These are phyloP conservation scores for Barnettozyma pratensis DNA, from an alignment of 805 yeast genomes.

Conservation along the genomic window DNA sequence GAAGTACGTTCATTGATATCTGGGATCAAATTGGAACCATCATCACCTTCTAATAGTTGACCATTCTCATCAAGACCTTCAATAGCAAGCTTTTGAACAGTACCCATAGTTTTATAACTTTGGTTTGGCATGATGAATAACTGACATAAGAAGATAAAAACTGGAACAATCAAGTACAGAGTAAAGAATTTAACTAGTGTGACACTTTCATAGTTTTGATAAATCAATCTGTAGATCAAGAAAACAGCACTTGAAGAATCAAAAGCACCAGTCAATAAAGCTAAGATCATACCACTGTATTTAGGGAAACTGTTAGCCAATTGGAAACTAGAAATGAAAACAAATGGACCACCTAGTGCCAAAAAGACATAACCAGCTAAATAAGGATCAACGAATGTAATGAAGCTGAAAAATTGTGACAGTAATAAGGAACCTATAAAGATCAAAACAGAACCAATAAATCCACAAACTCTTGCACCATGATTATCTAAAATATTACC, in stretches of 20 bases:
- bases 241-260: constrained; percentile 91
- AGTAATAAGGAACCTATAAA: constrained; percentile 49
- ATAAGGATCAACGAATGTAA: constrained; percentile 51
- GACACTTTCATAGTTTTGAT: constrained; percentile 36
- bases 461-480: constrained; percentile 80
- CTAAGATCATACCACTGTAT: constrained; percentile 74
- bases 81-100: constrained; percentile 61
- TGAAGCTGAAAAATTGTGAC: constrained; percentile 32
- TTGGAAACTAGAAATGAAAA: constrained; percentile 85
- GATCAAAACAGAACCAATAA: constrained; percentile 62
- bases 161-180: constrained; percentile 66
- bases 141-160: constrained; percentile 72
- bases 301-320: constrained; percentile 82
- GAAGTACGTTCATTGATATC: constrained; percentile 36
- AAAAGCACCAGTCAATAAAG: constrained; percentile 87
- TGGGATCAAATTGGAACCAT: constrained; percentile 38
- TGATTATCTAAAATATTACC: constrained; percentile 71
- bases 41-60: constrained; percentile 35
- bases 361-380: constrained; percentile 66
- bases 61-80: constrained; percentile 75
- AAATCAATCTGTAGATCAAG: constrained; percentile 62
- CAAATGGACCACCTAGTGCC: constrained; percentile 93
- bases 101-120: constrained; percentile 67
- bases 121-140: constrained; percentile 72
- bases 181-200: constrained; percentile 58